A percentile compares a stretch with the other conserved stretches of the same genome.
These are phyloP conservation scores for Mycena sp. DNA, from an alignment of 1,284 basidiomycete species.

Conservation along the genomic window DNA sequence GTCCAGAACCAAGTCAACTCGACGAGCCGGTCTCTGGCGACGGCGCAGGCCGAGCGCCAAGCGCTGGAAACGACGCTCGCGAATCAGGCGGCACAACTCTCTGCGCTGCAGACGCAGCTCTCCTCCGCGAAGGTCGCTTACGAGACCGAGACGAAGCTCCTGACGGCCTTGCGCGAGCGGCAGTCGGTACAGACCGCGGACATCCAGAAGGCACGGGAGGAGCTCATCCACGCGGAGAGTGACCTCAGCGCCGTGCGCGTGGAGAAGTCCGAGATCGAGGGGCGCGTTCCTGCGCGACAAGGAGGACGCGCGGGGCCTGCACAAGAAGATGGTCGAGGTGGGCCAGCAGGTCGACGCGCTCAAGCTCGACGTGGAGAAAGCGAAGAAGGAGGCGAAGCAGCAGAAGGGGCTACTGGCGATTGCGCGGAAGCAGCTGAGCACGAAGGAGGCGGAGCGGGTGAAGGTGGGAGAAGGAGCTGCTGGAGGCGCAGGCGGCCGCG, in stretches of 20 bases:
- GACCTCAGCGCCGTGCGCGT: slow-evolving; percentile 90
- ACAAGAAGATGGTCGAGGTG: slow-evolving; percentile 85
- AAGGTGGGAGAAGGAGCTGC: slow-evolving; percentile 77
- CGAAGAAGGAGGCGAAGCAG: slow-evolving; percentile 94
- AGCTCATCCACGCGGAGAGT: slow-evolving; percentile 92
- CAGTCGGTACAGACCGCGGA: slow-evolving; percentile 77
- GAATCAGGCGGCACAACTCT: slow-evolving; percentile 74
- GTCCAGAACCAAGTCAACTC: slow-evolving; percentile 84
- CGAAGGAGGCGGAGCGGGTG: slow-evolving; percentile 83
- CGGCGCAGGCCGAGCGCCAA: slow-evolving; percentile 66
- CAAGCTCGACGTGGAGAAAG: slow-evolving; percentile 86
- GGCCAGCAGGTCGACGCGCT: slow-evolving; percentile 78
- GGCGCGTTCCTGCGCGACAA: slow-evolving; percentile 88
- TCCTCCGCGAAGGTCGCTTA: slow-evolving; percentile 82
- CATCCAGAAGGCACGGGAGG: slow-evolving; percentile 80
- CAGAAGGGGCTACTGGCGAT: slow-evolving; percentile 96
- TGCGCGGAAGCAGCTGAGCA: slow-evolving; percentile 91
- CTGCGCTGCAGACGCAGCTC: slow-evolving; percentile 79
- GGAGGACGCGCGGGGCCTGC: slow-evolving; percentile 91
- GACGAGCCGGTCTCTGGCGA: slow-evolving; percentile 77
- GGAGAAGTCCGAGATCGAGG: slow-evolving; percentile 95
- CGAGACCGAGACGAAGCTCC: slow-evolving; percentile 84
- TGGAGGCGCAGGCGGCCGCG: slow-evolving; percentile 69
- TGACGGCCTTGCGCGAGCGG: slow-evolving; percentile 80
- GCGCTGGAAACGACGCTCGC: slow-evolving; percentile 66